A percentile compares a stretch with the other conserved stretches of the same genome.
These are phyloP conservation scores for Avena sativa DNA, from an alignment of 176 grass and related monocot genomes.

Conservation along the genomic window DNA sequence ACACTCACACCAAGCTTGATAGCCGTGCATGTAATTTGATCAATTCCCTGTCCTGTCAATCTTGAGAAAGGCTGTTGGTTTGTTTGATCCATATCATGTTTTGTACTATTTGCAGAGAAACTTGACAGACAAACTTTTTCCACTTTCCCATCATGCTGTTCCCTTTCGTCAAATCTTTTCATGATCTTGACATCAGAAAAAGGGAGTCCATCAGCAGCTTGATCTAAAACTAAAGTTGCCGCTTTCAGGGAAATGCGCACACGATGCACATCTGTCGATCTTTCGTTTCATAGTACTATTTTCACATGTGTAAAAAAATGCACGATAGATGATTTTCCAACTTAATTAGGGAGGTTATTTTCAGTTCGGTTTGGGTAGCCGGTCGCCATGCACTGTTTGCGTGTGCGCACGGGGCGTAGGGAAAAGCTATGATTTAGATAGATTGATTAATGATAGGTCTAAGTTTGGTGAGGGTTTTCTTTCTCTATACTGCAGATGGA, in stretches of 20 bases:
- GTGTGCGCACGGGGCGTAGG: constrained; percentile 18
- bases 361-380: constrained; percentile 6
- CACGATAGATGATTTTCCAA: neutral
- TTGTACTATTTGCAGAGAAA: neutral
- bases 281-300: neutral
- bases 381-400: constrained; percentile 37
- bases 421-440: neutral
- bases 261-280: neutral
- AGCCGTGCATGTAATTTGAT: neutral
- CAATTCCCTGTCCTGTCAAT: neutral
- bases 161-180: constrained; percentile 34
- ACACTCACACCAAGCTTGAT: constrained; percentile 4
- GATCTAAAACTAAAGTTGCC: constrained; percentile 10
- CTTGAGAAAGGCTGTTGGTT: constrained; percentile 23
- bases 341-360: constrained; percentile 1
- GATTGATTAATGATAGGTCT: constrained; percentile 15
- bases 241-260: neutral
- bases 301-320: constrained; percentile 15
- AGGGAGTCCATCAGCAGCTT: neutral
- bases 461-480: constrained; percentile 43
- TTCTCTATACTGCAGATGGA: neutral
- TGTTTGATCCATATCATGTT: neutral
- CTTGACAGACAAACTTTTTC: constrained; percentile 33
- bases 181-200: constrained; percentile 30
- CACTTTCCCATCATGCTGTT: constrained; percentile 23